These are phyloP conservation scores for Pseudocercospora fuligena DNA, from an alignment of 2,329 filamentous ascomycete genomes.

Conservation along the genomic window DNA sequence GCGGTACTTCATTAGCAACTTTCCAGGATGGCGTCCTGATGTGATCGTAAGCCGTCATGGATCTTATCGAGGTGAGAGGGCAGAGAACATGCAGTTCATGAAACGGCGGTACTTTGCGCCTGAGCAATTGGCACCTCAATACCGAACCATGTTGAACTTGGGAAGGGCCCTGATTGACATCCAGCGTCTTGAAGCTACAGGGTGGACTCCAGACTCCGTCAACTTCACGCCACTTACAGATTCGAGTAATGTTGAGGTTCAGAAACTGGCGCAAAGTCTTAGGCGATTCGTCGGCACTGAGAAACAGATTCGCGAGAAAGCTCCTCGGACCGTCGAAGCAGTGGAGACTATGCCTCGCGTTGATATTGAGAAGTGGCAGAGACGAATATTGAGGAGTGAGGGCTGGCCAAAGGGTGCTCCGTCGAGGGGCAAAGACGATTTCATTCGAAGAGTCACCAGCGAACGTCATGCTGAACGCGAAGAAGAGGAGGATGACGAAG, in stretches of 20 bases:
- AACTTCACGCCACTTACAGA: constrained; percentile 27
- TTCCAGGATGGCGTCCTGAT: constrained; percentile 69
- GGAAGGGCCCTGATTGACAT: constrained; percentile 45
- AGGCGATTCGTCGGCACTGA: constrained; percentile 37
- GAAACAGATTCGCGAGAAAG: constrained; percentile 39
- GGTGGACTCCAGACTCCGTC: constrained; percentile 24
- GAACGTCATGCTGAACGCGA: neutral
- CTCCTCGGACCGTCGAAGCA: constrained; percentile 47
- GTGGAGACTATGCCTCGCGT: constrained; percentile 51
- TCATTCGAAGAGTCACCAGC: neutral
- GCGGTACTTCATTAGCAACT: constrained; percentile 74
- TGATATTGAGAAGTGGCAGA: constrained; percentile 3
- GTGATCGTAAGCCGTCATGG: neutral
- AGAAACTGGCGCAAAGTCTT: constrained; percentile 1
- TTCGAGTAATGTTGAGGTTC: constrained; percentile 26
- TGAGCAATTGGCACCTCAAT: constrained; percentile 45
- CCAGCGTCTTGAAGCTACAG: constrained; percentile 41
- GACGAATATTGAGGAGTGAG: neutral
- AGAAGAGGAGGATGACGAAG: no score
- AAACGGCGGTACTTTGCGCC: constrained; percentile 34
- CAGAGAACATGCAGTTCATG: constrained; percentile 41
- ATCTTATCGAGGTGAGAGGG: constrained; percentile 6
- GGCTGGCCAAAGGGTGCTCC: neutral
- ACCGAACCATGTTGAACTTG: constrained; percentile 50
- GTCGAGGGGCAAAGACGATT: neutral